Percentiles rank a stretch among this genome's conserved stretches.
Evolutionary conservation across 2,329 filamentous ascomycete species (phyloP).

Genomic region (Pseudogymnoascus sp.): DNA sequence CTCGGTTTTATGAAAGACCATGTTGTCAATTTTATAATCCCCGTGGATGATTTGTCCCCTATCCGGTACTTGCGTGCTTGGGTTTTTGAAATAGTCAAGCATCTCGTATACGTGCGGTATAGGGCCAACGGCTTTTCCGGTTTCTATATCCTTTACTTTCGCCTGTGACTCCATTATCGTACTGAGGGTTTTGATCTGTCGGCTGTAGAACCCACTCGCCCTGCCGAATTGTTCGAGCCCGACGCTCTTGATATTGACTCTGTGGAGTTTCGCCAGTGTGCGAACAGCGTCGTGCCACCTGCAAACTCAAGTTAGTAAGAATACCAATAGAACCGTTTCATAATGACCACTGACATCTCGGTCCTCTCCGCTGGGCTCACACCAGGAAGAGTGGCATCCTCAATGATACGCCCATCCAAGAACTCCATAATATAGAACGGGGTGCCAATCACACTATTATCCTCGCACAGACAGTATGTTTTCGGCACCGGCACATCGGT

Average conservation of each 20-base stretch:
- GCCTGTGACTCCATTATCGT: constrained; percentile 74
- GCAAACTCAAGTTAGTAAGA: neutral
- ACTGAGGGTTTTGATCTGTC: constrained; percentile 76
- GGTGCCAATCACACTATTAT: constrained; percentile 70
- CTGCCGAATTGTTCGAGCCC: constrained; percentile 68
- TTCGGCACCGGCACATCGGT: constrained; percentile 82
- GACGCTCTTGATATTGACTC: constrained; percentile 56
- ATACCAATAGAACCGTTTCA: neutral
- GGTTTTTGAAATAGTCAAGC: constrained; percentile 66
- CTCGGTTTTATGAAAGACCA: constrained; percentile 83
- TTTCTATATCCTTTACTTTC: constrained; percentile 65
- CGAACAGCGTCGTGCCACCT: constrained; percentile 76
- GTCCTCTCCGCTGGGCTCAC: constrained; percentile 59
- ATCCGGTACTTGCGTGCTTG: constrained; percentile 63
- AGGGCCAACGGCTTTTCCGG: constrained; percentile 63
- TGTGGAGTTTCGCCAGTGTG: constrained; percentile 79
- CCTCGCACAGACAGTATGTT: constrained; percentile 78
- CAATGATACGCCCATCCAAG: constrained; percentile 85
- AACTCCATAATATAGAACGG: constrained; percentile 98
- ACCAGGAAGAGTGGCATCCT: constrained; percentile 73
- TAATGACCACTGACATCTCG: constrained; percentile 48
- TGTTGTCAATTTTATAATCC: constrained; percentile 91
- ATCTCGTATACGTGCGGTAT: constrained; percentile 78
- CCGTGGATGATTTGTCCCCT: constrained; percentile 77
- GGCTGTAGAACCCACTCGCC: constrained; percentile 67